Conservation (phyloP, 108 stramenopile species). For the Nitzschia sp. region DNA sequence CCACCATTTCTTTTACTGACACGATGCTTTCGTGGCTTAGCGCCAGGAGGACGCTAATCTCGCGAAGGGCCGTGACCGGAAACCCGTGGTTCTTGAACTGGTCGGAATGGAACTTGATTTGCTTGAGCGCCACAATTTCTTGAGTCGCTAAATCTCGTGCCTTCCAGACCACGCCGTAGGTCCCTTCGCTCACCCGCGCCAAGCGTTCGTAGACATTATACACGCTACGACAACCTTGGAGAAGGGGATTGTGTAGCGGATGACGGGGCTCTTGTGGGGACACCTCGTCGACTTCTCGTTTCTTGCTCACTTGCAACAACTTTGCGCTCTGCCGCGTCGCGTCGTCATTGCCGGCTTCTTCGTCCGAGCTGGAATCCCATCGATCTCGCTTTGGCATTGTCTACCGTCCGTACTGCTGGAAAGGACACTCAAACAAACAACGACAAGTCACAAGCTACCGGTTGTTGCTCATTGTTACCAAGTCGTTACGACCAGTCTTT, state of each 20-base stretch:
- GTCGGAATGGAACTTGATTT: slow-evolving; percentile 85
- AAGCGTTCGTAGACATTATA: slow-evolving; percentile 88
- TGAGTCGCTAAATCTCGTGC: slow-evolving; percentile 77
- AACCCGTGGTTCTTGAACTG: slow-evolving; percentile 82
- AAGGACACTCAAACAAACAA: too few species aligned
- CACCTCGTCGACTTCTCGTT: not conserved
- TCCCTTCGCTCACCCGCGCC: slow-evolving; percentile 84
- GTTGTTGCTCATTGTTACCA: too few species aligned
- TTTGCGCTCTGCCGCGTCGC: not conserved
- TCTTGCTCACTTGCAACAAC: not conserved
- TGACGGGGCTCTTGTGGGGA: not conserved
- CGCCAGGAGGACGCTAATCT: slow-evolving; percentile 81
- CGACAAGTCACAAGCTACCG: too few species aligned
- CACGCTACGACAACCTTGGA: slow-evolving; percentile 84
- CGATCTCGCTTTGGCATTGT: slow-evolving; percentile 41
- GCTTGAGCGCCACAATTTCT: slow-evolving; percentile 90
- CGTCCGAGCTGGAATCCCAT: slow-evolving; percentile 48
- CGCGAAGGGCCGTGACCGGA: slow-evolving; percentile 91
- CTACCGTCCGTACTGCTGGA: too few species aligned
- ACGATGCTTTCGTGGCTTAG: slow-evolving; percentile 87
- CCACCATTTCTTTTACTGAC: slow-evolving; percentile 85
- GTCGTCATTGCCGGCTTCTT: slow-evolving; percentile 19
- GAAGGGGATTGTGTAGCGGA: slow-evolving; percentile 73
- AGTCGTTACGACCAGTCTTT: too few species aligned
- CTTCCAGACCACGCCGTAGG: slow-evolving; percentile 96